Conservation (phyloP, 345 rosid genomes). For the Noccaea bulbosa region DNA sequence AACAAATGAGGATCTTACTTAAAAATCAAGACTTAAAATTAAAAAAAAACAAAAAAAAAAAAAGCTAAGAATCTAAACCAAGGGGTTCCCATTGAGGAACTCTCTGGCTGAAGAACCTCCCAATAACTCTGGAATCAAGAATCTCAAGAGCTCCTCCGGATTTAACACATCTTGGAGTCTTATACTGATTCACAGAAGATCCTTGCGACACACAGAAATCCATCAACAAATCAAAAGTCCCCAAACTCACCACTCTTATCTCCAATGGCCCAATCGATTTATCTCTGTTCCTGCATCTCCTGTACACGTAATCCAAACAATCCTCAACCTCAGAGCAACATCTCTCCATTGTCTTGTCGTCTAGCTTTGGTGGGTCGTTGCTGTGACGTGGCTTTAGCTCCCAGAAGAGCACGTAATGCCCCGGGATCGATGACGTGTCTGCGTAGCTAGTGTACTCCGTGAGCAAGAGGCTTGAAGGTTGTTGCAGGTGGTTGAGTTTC, state of each 20-base stretch:
- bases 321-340: slow-evolving; percentile 85
- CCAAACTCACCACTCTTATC: slow-evolving; percentile 77
- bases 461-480: slow-evolving; percentile 67
- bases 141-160: slow-evolving; percentile 64
- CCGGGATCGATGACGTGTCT: slow-evolving; percentile 76
- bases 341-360: slow-evolving; percentile 61
- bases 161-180: slow-evolving; percentile 91
- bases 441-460: slow-evolving; percentile 86
- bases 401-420: slow-evolving; percentile 92
- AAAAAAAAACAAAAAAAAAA: neutral
- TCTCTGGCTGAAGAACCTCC: slow-evolving; percentile 64
- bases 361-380: slow-evolving; percentile 57
- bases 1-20: slow-evolving; percentile 36
- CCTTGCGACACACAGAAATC: slow-evolving; percentile 85
- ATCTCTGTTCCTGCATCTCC: slow-evolving; percentile 83
- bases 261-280: slow-evolving; percentile 81
- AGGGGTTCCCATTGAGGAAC: slow-evolving; percentile 79
- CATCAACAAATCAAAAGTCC: slow-evolving; percentile 84
- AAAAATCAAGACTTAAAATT: slow-evolving; percentile 27
- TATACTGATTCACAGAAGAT: slow-evolving; percentile 91
- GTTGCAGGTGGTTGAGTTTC: slow-evolving; percentile 58
- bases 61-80: slow-evolving; percentile 46
- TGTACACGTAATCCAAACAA: slow-evolving; percentile 79
- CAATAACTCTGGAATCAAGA: slow-evolving; percentile 71
- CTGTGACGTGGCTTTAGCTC: slow-evolving; percentile 66